These are phyloP conservation scores for Penicillium psychrosexuale DNA, from an alignment of 2,329 filamentous ascomycete genomes.

Conservation along the genomic window DNA sequence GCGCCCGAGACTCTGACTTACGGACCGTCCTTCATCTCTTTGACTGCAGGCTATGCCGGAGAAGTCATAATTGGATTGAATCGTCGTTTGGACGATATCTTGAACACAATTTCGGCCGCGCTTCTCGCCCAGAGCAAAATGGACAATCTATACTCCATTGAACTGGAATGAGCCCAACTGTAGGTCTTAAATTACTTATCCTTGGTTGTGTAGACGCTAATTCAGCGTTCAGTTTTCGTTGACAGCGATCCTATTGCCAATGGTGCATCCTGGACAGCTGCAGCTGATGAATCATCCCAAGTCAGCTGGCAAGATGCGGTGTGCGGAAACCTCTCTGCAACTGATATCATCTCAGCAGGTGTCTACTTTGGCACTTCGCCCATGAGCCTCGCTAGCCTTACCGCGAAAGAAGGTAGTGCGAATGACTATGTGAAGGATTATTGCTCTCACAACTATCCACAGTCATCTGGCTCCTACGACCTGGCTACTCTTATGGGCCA, in stretches of 20 bases:
- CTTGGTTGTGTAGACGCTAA: not conserved
- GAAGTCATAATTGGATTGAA: constrained; percentile 54
- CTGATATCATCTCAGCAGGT: constrained; percentile 33
- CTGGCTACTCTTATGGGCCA: constrained; percentile 49
- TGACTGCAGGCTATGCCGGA: constrained; percentile 51
- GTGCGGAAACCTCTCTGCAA: constrained; percentile 26
- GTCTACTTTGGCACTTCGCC: constrained; percentile 35
- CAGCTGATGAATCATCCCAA: constrained; percentile 34
- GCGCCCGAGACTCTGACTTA: constrained; percentile 53
- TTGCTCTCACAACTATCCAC: constrained; percentile 51
- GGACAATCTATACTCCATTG: constrained; percentile 52
- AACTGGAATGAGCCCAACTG: constrained; percentile 58
- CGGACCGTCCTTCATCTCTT: constrained; percentile 51
- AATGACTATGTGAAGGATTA: constrained; percentile 44
- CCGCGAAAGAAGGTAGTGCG: constrained; percentile 37
- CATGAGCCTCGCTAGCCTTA: constrained; percentile 40
- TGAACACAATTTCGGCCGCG: constrained; percentile 56
- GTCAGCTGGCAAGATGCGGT: constrained; percentile 35
- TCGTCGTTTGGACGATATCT: constrained; percentile 51
- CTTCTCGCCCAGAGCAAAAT: constrained; percentile 46
- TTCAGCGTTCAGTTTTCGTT: constrained; percentile 18
- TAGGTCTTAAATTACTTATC: constrained; percentile 24
- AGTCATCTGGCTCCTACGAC: constrained; percentile 37
- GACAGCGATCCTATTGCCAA: constrained; percentile 26
- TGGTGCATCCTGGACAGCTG: constrained; percentile 29